Conservation (phyloP, 495 filamentous ascomycete species). For the Glarea lozoyensis region DNA sequence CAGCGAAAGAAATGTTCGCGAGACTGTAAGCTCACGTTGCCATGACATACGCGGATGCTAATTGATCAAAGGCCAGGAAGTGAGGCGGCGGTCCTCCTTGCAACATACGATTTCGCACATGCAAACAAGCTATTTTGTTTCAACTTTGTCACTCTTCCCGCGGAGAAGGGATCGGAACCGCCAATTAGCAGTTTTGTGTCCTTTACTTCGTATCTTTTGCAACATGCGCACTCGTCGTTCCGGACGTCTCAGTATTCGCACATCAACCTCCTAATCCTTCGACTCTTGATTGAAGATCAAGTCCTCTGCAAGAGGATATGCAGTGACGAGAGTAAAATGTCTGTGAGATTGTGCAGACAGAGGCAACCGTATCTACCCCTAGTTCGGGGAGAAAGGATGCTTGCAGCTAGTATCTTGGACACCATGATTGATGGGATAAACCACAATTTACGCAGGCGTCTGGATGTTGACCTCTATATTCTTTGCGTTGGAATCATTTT, state of each 20-base stretch:
- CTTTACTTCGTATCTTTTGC: slow-evolving; percentile 82
- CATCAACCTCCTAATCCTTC: slow-evolving; percentile 72
- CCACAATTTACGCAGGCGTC: slow-evolving; percentile 78
- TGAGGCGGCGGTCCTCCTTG: slow-evolving; percentile 68
- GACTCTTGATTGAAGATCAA: slow-evolving; percentile 82
- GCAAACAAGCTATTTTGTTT: slow-evolving; percentile 94
- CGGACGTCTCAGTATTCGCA: slow-evolving; percentile 74
- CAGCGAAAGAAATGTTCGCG: slow-evolving; percentile 69
- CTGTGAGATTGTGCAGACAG: slow-evolving; percentile 82
- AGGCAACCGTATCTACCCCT: slow-evolving; percentile 80
- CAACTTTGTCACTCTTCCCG: slow-evolving; percentile 57
- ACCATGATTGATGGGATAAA: slow-evolving; percentile 83
- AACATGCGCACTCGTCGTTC: slow-evolving; percentile 80
- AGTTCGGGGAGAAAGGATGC: slow-evolving; percentile 57
- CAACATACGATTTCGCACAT: slow-evolving; percentile 87
- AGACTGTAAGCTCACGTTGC: slow-evolving; percentile 32
- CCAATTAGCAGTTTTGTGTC: slow-evolving; percentile 81
- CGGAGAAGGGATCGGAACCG: slow-evolving; percentile 59
- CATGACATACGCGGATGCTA: background rate
- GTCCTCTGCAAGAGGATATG: slow-evolving; percentile 77
- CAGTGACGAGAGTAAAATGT: slow-evolving; percentile 64
- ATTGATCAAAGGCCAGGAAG: slow-evolving; percentile 55
- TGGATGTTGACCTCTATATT: slow-evolving; percentile 81
- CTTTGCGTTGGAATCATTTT: slow-evolving; percentile 70
- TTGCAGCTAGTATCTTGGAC: slow-evolving; percentile 72